phyloP scores from a whole-genome alignment of 1,284 basidiomycete species.

The Leccinum pachyderme region DNA sequence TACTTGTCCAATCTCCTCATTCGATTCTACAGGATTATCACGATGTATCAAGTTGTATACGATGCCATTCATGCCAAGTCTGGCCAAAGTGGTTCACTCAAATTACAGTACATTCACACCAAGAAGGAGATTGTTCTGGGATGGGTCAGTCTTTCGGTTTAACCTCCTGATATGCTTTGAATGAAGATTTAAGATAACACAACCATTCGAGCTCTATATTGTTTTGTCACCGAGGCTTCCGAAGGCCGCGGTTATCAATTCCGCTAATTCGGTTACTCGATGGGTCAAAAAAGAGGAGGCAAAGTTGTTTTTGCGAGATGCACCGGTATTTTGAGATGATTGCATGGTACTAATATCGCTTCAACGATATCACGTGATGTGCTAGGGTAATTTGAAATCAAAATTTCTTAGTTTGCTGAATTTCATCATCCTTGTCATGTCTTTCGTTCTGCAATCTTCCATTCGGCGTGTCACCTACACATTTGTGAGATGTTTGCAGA shows the following conservation, averaged over 20 bases:
- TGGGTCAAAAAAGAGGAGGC: constrained; percentile 91
- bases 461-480: constrained; percentile 18
- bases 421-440: constrained; percentile 15
- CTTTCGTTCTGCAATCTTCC: constrained; percentile 18
- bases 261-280: constrained; percentile 83
- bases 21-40: constrained; percentile 57
- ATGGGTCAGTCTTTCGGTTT: constrained; percentile 57
- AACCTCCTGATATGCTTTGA: neutral
- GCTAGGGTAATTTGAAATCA: neutral
- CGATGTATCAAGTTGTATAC: constrained; percentile 81
- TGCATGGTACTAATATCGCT: neutral
- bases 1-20: constrained; percentile 6
- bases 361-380: constrained; percentile 19
- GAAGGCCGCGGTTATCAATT: constrained; percentile 81
- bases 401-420: neutral
- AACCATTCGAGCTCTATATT: constrained; percentile 90
- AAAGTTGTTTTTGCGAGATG: constrained; percentile 80
- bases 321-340: constrained; percentile 74
- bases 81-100: constrained; percentile 70
- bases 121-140: constrained; percentile 87
- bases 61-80: constrained; percentile 86
- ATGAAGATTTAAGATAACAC: constrained; percentile 67
- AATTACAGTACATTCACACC: constrained; percentile 82
- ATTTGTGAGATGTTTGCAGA: constrained; percentile 40
- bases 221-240: constrained; percentile 79